Evolutionary conservation across 495 filamentous ascomycete species (phyloP), one percentile per base, ranked within the genome.

Genomic region (Aspergillus ostianus): DNA sequence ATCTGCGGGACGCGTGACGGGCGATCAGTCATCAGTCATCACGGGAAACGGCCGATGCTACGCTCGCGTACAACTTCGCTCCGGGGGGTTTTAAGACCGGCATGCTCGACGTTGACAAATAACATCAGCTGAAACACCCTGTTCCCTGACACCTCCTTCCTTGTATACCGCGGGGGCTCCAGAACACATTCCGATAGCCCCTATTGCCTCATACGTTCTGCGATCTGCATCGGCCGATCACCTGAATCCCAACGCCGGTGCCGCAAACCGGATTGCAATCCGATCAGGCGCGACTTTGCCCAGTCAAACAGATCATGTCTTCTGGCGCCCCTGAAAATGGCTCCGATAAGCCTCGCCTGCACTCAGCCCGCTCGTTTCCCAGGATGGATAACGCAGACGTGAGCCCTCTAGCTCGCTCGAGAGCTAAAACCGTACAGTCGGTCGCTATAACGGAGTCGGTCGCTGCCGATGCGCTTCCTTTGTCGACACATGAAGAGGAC

Each of bases 341-440:
- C 60, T 51, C 55, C 55, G 64, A 47, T 59, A 74, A 66, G 62
- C 77, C 71, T 60, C 70, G 58, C 64, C 70, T 64, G 65, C 66
- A 71, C 60, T 49, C 70, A 58, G 66, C 79, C 26, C 81, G 71
- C 55, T 85, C 85, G 9, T 87, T 85, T 63, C 80, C 79, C 61
- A 80, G 82, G 48, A 77, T 84, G 62, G 80, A 82, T 20, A 64
- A 68, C n/a, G 64, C 79, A 18, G 68, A 78, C 5, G 60, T 63
- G 55, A 81, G 67, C 58, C 77, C 73, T 56, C 66, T 72, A 60
- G 67, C 63, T 73, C 68, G 78, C 20, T 83, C 80, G 64, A 77
- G 87, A 66, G 85, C 89, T 18, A 87, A 77, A 69, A 89, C 87
- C 1, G 70, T 87, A 27, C 84, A 88, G 62, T 83, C 82, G 68